Base-by-base conservation (phyloP, 1,284 basidiomycete species). In the Boletus semigastroideus region DNA sequence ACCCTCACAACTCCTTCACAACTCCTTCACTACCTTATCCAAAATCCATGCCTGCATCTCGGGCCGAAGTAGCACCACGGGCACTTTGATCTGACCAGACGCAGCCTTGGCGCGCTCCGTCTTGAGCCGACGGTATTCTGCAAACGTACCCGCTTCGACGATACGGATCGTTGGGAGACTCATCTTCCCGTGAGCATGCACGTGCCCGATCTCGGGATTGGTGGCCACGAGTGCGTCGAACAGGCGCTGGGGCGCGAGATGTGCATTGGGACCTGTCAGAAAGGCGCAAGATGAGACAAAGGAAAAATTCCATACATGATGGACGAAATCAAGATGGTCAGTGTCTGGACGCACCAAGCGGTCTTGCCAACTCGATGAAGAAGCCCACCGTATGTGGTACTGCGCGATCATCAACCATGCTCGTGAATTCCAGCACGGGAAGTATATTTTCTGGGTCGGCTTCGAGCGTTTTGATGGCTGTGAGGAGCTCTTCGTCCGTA, bases 61-160 rank as follows among this genome's bases (percentile, higher is more conserved):
- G 1, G 48, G 48, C 16, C 56, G 28, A 4, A 43, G 6, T 37
- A 62, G n/a, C 17, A 60, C 47, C 4, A 51, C 4, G 0, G 62
- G 62, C 5, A 64, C 47, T 16, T 64, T 65, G 43, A 56, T 53
- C 42, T 63, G 62, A 13, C 48, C 54, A 3, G 50, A 30, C 11
- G 38, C 12, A 31, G 13, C 31, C 4, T 12, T 0, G 0, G 13
- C 31, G 14, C 31, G 31, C 31, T 31, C 31, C 31, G 31, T 31
- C 13, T 31, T 31, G 31, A 31, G 54, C 5, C 30, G 17, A 28
- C 58, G 60, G 30, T 58, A 63, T 12, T 55, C 55, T 3, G 42
- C 19, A 12, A 64, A 63, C 9, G 60, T 60, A 13, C 57, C 34
- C 43, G 31, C 9, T n/a, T 50, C 49, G 11, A 62, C 48, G 16